Conservation (phyloP, 352 stramenopile species). For the Pythium dissotocum region DNA sequence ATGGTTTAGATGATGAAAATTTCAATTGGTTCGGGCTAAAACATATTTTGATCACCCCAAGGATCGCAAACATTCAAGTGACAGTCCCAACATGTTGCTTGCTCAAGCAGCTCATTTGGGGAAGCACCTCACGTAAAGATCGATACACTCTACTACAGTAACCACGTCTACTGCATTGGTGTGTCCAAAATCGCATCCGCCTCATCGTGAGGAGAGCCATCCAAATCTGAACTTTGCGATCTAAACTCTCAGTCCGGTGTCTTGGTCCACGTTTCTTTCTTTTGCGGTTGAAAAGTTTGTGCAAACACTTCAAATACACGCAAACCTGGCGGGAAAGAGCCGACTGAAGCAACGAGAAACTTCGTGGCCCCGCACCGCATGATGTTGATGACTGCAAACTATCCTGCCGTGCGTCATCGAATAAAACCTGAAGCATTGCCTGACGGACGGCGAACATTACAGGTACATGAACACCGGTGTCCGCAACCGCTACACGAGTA, state of each 20-base stretch:
- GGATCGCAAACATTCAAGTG: background rate
- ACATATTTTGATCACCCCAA: background rate
- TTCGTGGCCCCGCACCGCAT: background rate
- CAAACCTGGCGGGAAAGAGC: background rate
- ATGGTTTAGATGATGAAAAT: background rate
- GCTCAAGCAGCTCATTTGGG: no score
- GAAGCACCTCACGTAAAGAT: no score
- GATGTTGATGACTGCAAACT: conserved; percentile 2
- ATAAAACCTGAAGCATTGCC: background rate
- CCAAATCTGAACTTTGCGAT: background rate
- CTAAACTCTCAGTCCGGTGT: background rate
- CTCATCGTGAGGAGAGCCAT: background rate
- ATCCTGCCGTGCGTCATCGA: background rate
- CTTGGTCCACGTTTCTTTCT: background rate
- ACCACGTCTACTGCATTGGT: background rate
- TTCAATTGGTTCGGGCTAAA: background rate
- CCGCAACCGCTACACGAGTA: no score
- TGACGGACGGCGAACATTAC: no score
- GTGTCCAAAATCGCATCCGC: background rate
- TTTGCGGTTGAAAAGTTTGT: background rate
- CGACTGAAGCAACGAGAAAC: background rate
- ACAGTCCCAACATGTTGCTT: background rate
- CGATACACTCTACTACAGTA: background rate
- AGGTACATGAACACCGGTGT: no score
- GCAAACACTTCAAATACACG: background rate